Conservation (phyloP, 2,329 filamentous ascomycete species). For the Penicillium sp. region DNA sequence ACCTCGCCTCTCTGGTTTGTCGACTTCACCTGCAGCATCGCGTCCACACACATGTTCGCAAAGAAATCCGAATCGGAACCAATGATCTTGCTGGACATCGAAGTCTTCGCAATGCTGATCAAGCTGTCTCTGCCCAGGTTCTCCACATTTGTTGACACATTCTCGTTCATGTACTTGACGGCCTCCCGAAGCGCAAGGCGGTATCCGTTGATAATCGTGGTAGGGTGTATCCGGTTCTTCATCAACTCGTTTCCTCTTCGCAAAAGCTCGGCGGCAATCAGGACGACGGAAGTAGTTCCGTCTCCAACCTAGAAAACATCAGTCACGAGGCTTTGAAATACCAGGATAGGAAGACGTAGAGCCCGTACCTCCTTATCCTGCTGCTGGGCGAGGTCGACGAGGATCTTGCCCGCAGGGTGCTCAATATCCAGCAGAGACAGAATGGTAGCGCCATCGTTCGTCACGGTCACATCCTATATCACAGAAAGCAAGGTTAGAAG, state of each 20-base stretch:
- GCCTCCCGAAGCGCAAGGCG: conserved; percentile 91
- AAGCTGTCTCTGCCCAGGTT: conserved; percentile 85
- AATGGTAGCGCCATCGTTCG: conserved; percentile 97
- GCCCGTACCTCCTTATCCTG: conserved; percentile 82
- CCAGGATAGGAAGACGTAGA: neutral
- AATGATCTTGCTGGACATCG: conserved; percentile 99
- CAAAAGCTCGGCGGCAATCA: conserved; percentile 94
- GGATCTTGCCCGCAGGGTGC: conserved; percentile 95
- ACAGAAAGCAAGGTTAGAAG: conserved; percentile 22
- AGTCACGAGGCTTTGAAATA: conserved; percentile 10
- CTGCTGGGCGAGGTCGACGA: conserved; percentile 95
- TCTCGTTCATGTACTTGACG: conserved; percentile 98
- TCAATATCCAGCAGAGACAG: conserved; percentile 93
- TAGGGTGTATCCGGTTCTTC: conserved; percentile 99
- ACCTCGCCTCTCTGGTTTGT: conserved; percentile 85
- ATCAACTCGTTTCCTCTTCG: conserved; percentile 94
- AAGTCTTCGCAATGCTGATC: conserved; percentile 94
- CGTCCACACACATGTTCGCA: conserved; percentile 94
- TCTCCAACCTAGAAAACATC: conserved; percentile 68
- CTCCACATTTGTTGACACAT: conserved; percentile 94
- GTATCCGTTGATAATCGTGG: conserved; percentile 98
- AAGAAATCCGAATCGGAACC: conserved; percentile 96
- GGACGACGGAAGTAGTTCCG: conserved; percentile 94
- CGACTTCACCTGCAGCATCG: conserved; percentile 90
- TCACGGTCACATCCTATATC: conserved; percentile 87